Evolutionary conservation across 2,329 filamentous ascomycete species (phyloP), one percentile per base, ranked within the genome.

Genomic region (Cercospora janseana): DNA sequence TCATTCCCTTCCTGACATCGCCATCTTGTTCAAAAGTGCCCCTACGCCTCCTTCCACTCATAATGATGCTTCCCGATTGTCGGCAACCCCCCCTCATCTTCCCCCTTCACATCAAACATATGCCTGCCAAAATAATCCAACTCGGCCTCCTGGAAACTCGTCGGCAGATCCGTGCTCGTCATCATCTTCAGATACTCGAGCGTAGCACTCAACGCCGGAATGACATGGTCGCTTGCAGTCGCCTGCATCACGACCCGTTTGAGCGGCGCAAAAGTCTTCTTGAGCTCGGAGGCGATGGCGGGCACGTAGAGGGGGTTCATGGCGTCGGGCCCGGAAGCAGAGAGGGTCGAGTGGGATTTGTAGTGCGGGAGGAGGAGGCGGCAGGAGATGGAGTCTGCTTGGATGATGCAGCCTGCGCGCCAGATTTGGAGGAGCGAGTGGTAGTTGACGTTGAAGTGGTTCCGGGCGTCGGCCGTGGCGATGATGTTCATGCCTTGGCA

Each of bases 331-430:
- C 31, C 27, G 12, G 24, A 20, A 10, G 41, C 2, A 4, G 24
- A 29, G 20, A 35, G 23, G 13, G 56, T 42, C n/a, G 46, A 43
- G 42, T 54, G 53, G 24, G 49, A 31, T 9, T 71, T 65, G 21
- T 72, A 76, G 40, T 79, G 69, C 0, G 68, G 66, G 4, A 74
- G 70, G 2, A 87, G 72, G 23, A 87, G 65, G 43, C 83, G 77
- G 16, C 56, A 42, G 37, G 78, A 76, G 52, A 88, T 83, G 57
- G 80, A 75, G 56, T 86, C 83, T 1, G 80, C 77, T 60, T 83
- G 79, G 62, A 88, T 87, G 65, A 88, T 87, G 66, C 84, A 87
- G 6, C 85, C 84, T 0, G 75, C 80, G 2, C 82, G 77, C 85
- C 84, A 87, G 56, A 87, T 82, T 61, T 79, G 73, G 38, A 81